Base-by-base conservation (phyloP, 1,284 basidiomycete genomes). In the Amylostereum areolatum region DNA sequence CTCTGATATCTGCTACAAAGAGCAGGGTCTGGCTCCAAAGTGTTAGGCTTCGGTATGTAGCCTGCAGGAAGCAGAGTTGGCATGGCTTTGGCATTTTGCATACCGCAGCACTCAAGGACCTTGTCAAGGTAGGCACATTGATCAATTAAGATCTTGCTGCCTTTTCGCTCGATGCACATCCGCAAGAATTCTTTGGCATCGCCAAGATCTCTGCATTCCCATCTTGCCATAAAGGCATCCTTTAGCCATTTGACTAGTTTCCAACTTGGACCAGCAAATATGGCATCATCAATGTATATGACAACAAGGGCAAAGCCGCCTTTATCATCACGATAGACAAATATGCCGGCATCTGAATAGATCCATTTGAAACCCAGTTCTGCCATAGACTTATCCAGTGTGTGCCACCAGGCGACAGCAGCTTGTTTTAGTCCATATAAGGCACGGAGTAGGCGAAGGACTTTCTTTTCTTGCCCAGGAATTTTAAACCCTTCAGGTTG, bases 401-500 rank as follows among this genome's bases (percentile, higher is more conserved):
- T 41, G 11, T 43, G 29, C 35, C 45, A 47, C 49, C 52, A 53
- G 5, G 24, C 37, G 7, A 32, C 36, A 2, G 34, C 52, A 37
- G 52, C 52, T 25, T 53, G 49, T 30, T 53, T 53, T 3, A 50
- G 48, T 5, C 52, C 52, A 46, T 66, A 66, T 9, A 67, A 51
- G 1, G 58, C 54, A 43, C 63, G 62, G 9, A 51, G 37, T 11
- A 65, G 59, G 32, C 51, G 53, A 37, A 47, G 57, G 28, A 64
- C 61, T 43, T 43, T 45, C 12, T 56, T 50, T 8, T 48, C 40
- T 25, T 45, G 18, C 18, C 43, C 28, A 45, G 43, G 12, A 10
- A 10, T 10, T 9, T 8, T 24, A 24, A 63, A 67, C 29, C 65
- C 67, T 43, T 64, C 59, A 27, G 63, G 60, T 28, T 57, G 56